Evolutionary conservation across 2,329 filamentous ascomycete species (phyloP), one percentile per base, ranked within the genome.

Genomic region (Pseudogymnoascus sp.): DNA sequence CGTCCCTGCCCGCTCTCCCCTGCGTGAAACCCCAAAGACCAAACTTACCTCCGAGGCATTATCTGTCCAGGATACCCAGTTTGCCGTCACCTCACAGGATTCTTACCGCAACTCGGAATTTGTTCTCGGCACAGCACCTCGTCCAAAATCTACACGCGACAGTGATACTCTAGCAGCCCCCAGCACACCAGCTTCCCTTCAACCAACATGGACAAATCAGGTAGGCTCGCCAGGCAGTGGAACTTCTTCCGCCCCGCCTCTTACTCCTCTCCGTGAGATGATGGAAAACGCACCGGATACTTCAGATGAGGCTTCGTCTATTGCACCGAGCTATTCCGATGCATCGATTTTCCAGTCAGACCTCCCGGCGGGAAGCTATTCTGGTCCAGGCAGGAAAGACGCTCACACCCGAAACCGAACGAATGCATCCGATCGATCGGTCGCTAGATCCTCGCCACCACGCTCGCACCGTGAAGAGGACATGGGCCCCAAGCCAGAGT

Each of bases 231-330:
- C 25, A 28, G 33, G 28, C 44, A 53, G 21, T 25, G 38, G 25
- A 28, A 44, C 25, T 38, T 60, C 56, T 66, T 67, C 68, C 23
- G 70, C 64, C 25, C 71, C 72, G 62, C 68, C 70, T 7, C 68
- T 74, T 11, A 72, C 73, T 14, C 72, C 73, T 5, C 63, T 74
- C 11, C 69, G 69, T 16, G 73, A 74, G 63, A 67, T 73, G 66
- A 70, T 70, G 65, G 72, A 75, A 63, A 69, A 64, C 23, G 68
- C 69, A 25, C 66, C 63, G 16, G 70, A 71, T 28, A 69, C 68
- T 33, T 72, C 70, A 8, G 72, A 74, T 62, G 70, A 74, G 63
- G 64, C 66, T 18, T 70, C 67, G 28, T 69, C 67, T 25, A 64
- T 65, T 38, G 66, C 68, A 25, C 67, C 67, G 28, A 69, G 67